phyloP scores from a whole-genome alignment of 2,329 filamentous ascomycete species.

The Colletotrichum navitas region DNA sequence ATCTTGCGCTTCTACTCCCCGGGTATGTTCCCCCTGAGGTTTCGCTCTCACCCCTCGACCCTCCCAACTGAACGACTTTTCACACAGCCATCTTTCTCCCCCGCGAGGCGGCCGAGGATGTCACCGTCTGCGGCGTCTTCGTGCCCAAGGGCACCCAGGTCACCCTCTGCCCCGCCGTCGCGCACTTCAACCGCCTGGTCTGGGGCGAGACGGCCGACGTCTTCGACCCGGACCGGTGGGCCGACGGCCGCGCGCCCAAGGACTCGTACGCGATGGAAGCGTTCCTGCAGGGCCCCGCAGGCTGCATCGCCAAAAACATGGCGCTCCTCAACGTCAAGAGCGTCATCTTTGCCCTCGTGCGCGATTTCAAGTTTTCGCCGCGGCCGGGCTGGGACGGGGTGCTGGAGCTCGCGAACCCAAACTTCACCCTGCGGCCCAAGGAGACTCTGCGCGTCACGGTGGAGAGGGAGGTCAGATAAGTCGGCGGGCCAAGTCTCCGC shows the following conservation, averaged over 20 bases:
- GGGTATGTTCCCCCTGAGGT: constrained; percentile 3
- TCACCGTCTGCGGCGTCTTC: constrained; percentile 46
- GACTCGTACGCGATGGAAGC: constrained; percentile 46
- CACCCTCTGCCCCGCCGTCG: constrained; percentile 46
- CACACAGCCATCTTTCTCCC: constrained; percentile 44
- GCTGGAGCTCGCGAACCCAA: constrained; percentile 38
- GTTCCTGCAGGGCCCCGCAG: constrained; percentile 44
- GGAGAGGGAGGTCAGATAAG: constrained; percentile 12
- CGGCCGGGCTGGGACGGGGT: constrained; percentile 13
- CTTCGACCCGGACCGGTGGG: constrained; percentile 50
- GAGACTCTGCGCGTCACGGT: constrained; percentile 30
- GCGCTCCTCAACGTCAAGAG: constrained; percentile 40
- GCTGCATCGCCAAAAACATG: constrained; percentile 42
- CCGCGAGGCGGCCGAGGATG: constrained; percentile 45
- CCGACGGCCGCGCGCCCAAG: constrained; percentile 43
- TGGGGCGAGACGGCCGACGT: constrained; percentile 48
- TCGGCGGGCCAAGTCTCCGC: background rate
- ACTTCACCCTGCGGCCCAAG: constrained; percentile 42
- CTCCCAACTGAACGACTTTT: background rate
- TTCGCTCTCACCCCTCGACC: background rate
- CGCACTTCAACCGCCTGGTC: constrained; percentile 45
- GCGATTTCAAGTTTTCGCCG: constrained; percentile 33
- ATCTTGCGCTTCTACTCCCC: constrained; percentile 54
- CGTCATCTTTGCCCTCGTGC: constrained; percentile 35
- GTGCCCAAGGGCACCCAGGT: constrained; percentile 49